These are phyloP conservation scores for Diaporthe ampelina DNA, from an alignment of 2,329 filamentous ascomycete genomes.

Conservation along the genomic window DNA sequence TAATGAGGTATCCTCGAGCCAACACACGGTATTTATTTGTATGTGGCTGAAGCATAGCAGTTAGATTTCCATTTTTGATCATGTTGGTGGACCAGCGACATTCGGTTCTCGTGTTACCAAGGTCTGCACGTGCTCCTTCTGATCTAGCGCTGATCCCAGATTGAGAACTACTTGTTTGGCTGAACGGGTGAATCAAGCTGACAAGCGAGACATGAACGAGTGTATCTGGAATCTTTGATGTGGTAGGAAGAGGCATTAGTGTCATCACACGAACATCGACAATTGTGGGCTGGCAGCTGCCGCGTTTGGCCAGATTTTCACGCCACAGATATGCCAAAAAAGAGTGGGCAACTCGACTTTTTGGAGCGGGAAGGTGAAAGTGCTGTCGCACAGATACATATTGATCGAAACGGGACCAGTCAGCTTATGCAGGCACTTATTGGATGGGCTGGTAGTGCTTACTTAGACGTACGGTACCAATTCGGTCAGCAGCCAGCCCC, in stretches of 20 bases:
- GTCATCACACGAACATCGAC: background rate
- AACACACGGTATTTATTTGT: too few species aligned
- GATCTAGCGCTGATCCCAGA: background rate
- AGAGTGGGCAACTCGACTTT: background rate
- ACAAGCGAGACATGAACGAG: background rate
- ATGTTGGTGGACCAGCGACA: too few species aligned
- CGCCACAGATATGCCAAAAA: too few species aligned
- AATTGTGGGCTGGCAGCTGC: background rate
- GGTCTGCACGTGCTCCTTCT: background rate
- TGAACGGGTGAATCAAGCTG: background rate
- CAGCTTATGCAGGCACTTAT: conserved; percentile 10
- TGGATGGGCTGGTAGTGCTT: conserved; percentile 9
- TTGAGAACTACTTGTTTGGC: background rate
- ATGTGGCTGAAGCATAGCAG: too few species aligned
- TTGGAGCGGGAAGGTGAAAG: background rate
- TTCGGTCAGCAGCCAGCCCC: background rate
- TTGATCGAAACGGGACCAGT: background rate
- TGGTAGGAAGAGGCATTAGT: background rate
- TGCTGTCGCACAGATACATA: background rate
- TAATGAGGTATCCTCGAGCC: too few species aligned
- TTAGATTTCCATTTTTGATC: too few species aligned
- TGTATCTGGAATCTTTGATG: background rate
- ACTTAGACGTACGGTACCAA: background rate
- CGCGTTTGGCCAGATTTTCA: background rate
- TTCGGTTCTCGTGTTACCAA: background rate